These are phyloP conservation scores for Grosmannia penicillata DNA, from an alignment of 2,329 filamentous ascomycete genomes.

Conservation along the genomic window DNA sequence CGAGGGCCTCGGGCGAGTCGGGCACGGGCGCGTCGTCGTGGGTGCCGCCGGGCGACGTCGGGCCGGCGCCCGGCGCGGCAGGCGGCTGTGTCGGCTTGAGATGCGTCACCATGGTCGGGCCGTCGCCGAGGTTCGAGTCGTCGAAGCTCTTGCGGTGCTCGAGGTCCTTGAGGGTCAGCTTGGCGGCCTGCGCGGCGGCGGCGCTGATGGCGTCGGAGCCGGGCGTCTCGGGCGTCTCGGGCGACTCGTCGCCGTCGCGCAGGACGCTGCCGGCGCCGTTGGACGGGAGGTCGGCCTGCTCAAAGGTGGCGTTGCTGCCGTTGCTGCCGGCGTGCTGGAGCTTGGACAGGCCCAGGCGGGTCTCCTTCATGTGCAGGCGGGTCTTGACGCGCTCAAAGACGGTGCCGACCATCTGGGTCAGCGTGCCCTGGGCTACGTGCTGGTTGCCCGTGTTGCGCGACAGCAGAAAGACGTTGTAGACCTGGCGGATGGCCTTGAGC, in stretches of 20 bases:
- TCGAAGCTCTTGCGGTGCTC: constrained; percentile 55
- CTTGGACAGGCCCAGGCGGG: constrained; percentile 44
- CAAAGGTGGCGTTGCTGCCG: constrained; percentile 34
- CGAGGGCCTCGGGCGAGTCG: constrained; percentile 41
- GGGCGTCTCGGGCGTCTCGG: constrained; percentile 8
- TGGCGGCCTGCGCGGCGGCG: constrained; percentile 22
- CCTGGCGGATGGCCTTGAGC: constrained; percentile 90
- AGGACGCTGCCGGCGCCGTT: constrained; percentile 15
- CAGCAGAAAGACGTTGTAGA: constrained; percentile 96
- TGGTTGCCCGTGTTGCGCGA: constrained; percentile 91
- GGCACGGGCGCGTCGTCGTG: neutral
- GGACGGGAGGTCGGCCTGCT: constrained; percentile 25
- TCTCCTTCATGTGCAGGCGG: constrained; percentile 74
- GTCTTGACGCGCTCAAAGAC: constrained; percentile 92
- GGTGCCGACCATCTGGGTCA: constrained; percentile 97
- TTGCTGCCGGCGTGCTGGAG: constrained; percentile 38
- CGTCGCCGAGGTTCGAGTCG: constrained; percentile 51
- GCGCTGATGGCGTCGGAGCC: constrained; percentile 12
- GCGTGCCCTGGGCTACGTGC: constrained; percentile 88
- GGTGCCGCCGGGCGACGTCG: too few species aligned
- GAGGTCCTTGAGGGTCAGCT: constrained; percentile 51
- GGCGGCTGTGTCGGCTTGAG: constrained; percentile 26
- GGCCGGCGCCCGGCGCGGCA: too few species aligned
- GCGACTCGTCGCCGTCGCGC: constrained; percentile 15
- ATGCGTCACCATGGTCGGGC: constrained; percentile 51